phyloP scores from a whole-genome alignment of 371 early-diverging fungal genomes.

The Mucor indicus region DNA sequence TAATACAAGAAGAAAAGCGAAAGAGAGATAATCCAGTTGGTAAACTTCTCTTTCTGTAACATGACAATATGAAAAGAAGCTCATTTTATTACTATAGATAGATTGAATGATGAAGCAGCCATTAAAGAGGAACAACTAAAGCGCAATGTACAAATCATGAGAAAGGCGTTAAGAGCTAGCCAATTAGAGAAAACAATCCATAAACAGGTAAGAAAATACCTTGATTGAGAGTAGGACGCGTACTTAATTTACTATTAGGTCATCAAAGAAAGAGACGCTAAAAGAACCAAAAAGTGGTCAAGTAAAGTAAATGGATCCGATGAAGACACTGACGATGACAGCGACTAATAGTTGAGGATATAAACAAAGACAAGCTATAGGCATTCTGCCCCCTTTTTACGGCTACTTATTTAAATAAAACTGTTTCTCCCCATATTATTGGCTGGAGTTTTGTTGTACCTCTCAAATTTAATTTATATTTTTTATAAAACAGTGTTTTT shows the following conservation, averaged over 20 bases:
- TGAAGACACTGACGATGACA: constrained; percentile 14
- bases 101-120: constrained; percentile 24
- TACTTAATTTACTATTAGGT: constrained; percentile 2
- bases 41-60: constrained; percentile 14
- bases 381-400: no score
- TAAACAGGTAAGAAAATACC: constrained; percentile 17
- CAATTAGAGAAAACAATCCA: constrained; percentile 32
- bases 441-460: no score
- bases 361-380: no score
- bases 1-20: constrained; percentile 29
- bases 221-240: background rate
- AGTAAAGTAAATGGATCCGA: constrained; percentile 23
- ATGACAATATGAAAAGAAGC: background rate
- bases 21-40: constrained; percentile 52
- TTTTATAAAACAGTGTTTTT: no score
- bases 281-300: constrained; percentile 16
- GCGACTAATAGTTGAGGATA: no score
- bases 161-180: constrained; percentile 28
- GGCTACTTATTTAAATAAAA: no score
- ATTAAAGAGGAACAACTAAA: constrained; percentile 30
- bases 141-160: constrained; percentile 33
- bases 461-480: no score
- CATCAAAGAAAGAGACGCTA: constrained; percentile 12
- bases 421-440: no score
- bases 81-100: constrained; percentile 22